A percentile compares a stretch with the other conserved stretches of the same genome.
phyloP scores from a whole-genome alignment of 2,329 filamentous ascomycete genomes.

The Apiospora pterosperma region DNA sequence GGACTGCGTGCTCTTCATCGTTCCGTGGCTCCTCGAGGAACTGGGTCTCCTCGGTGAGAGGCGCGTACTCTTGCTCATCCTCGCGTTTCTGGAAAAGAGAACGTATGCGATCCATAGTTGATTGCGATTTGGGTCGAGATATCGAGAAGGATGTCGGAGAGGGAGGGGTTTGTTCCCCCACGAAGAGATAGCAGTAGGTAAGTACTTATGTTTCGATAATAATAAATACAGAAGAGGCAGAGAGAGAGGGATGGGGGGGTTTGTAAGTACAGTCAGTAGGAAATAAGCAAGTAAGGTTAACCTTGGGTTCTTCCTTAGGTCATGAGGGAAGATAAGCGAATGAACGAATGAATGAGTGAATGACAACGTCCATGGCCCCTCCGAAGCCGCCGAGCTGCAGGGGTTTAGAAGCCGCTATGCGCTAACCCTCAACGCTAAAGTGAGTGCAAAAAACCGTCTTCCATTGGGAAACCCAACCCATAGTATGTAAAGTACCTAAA shows the following conservation, averaged over 20 bases:
- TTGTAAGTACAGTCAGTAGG: neutral
- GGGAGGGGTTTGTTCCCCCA: neutral
- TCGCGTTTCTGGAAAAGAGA: slow-evolving; percentile 31
- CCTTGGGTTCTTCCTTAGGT: too few relatives aligned
- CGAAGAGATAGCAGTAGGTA: too few relatives aligned
- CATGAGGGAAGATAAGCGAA: neutral
- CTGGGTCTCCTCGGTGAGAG: slow-evolving; percentile 25
- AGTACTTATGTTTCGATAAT: neutral
- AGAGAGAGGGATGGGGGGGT: neutral
- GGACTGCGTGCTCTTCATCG: slow-evolving; percentile 31
- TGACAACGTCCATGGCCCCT: neutral
- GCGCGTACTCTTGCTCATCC: slow-evolving; percentile 31
- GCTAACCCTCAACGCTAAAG: neutral
- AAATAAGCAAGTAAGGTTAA: too few relatives aligned
- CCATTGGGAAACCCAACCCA: too few relatives aligned
- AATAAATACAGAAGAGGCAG: neutral
- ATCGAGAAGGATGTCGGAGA: neutral
- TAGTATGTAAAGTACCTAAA: too few relatives aligned
- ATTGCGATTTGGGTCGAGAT: neutral
- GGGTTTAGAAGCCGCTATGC: neutral
- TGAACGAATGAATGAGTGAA: too few relatives aligned
- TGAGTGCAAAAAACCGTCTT: too few relatives aligned
- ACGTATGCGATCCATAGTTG: slow-evolving; percentile 35
- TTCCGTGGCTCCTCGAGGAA: slow-evolving; percentile 6
- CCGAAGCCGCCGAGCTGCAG: neutral